Base-by-base conservation (phyloP, 257 asterid species). In the Ajuga chamaepitys region DNA sequence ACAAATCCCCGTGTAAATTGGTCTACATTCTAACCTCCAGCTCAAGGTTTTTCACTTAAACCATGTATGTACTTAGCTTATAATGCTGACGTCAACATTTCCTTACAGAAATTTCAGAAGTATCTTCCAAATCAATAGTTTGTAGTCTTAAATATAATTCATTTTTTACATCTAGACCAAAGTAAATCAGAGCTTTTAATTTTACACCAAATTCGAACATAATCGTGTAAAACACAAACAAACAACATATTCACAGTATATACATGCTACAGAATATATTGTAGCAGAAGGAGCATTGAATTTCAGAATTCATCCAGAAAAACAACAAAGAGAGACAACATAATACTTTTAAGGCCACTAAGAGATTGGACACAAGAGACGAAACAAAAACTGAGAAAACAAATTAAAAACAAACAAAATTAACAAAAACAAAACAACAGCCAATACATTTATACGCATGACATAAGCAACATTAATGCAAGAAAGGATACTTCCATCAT, bases 401-500 rank as follows among this genome's bases (percentile, higher is more conserved):
- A 5, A n/a, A 30, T 1, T 4, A 30, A 38, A 37, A 32, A 3
- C 12, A 16, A 55, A 54, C 22, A 54, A 55, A n/a, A 28, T 2
- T 1, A 34, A 56, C 44, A 40, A 3, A 13, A 8, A 55, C n/a
- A 6, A 7, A 24, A 61, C 9, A 4, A 12, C 5, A 14, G n/a
- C 9, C 28, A 8, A n/a, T 2, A 24, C 58, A 32, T 4, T 44
- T 40, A 28, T 12, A 10, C 21, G 16, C 10, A 6, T 5, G 3
- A 16, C 37, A 20, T 8, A 66, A 55, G 21, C 57, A 56, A 56
- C 34, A 55, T 5, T 40, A 62, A 57, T 8, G 5, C 28, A 11
- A 18, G 55, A 60, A 79, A 90, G 85, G 97, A 88, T 94, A 94
- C 99, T 70, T 53, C 98, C 95, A 80, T 88, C 95, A 38, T 91